These are phyloP conservation scores for Puccinellia tenuiflora DNA, from an alignment of 176 grass and related monocot species.

Conservation along the genomic window DNA sequence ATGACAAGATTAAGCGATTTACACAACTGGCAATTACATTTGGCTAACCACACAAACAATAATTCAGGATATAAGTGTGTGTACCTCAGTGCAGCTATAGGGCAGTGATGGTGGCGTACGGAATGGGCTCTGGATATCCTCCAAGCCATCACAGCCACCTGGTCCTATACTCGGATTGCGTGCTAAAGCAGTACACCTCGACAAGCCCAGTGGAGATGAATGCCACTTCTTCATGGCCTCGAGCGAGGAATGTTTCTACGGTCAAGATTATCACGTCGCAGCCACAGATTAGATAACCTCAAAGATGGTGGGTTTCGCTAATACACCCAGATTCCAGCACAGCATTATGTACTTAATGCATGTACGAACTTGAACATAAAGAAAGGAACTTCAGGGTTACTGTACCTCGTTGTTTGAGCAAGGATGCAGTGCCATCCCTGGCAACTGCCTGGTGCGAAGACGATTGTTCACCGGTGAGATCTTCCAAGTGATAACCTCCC, in stretches of 20 bases:
- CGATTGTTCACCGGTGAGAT: slow-evolving; percentile 88
- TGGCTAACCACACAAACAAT: neutral
- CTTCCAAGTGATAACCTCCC: slow-evolving; percentile 80
- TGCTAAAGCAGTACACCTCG: slow-evolving; percentile 28
- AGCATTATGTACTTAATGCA: neutral
- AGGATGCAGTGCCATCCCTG: slow-evolving; percentile 39
- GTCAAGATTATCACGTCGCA: slow-evolving; percentile 10
- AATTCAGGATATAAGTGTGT: neutral
- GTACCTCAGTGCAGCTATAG: slow-evolving; percentile 58
- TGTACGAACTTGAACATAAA: neutral
- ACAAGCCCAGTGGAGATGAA: slow-evolving; percentile 40
- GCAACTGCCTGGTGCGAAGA: slow-evolving; percentile 49
- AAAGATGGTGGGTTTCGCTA: neutral
- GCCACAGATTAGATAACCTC: neutral
- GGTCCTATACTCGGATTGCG: slow-evolving; percentile 9
- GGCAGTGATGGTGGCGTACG: slow-evolving; percentile 73
- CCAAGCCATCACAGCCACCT: slow-evolving; percentile 31
- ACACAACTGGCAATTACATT: neutral
- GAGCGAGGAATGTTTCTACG: slow-evolving; percentile 43
- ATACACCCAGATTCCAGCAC: neutral
- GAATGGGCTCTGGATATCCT: slow-evolving; percentile 65
- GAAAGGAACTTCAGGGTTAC: neutral
- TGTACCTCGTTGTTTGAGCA: slow-evolving; percentile 65
- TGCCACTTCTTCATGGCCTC: slow-evolving; percentile 67
- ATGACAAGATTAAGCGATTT: slow-evolving; percentile 3